A percentile compares a stretch with the other conserved stretches of the same genome.
phyloP scores from a whole-genome alignment of 768 basidiomycete species.

The Roridomyces roridus region DNA sequence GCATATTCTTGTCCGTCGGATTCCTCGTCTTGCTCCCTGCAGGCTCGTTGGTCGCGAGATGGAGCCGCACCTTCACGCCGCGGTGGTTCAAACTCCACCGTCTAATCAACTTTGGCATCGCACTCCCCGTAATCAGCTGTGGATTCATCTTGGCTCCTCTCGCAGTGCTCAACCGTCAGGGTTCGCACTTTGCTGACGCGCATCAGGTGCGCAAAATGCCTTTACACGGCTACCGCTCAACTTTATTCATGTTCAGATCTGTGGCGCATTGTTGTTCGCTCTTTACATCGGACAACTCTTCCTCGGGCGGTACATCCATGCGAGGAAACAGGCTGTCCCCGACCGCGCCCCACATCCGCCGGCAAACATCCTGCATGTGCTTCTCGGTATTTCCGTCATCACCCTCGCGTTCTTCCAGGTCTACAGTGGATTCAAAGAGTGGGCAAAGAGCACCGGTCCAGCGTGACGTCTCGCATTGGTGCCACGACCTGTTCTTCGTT shows the following conservation, averaged over 20 bases:
- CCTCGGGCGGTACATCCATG: slow-evolving; percentile 61
- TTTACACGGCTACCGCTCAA: not conserved
- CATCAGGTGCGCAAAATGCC: slow-evolving; percentile 49
- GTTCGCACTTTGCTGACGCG: slow-evolving; percentile 49
- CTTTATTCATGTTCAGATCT: slow-evolving; percentile 42
- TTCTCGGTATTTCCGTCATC: slow-evolving; percentile 56
- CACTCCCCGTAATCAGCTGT: slow-evolving; percentile 52
- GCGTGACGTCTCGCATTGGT: slow-evolving; percentile 41
- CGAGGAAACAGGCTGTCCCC: slow-evolving; percentile 35
- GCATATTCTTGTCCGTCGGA: slow-evolving; percentile 54
- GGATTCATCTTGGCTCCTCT: slow-evolving; percentile 57
- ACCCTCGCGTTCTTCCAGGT: slow-evolving; percentile 60
- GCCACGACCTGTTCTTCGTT: slow-evolving; percentile 47
- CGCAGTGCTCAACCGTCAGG: slow-evolving; percentile 48
- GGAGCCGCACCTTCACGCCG: slow-evolving; percentile 53
- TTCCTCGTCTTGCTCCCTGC: slow-evolving; percentile 63
- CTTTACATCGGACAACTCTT: slow-evolving; percentile 57
- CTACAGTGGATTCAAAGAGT: slow-evolving; percentile 52
- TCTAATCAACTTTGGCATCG: slow-evolving; percentile 54
- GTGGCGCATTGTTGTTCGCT: slow-evolving; percentile 56
- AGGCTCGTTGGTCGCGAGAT: slow-evolving; percentile 60
- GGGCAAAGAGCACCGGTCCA: slow-evolving; percentile 45
- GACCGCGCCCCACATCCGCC: slow-evolving; percentile 49
- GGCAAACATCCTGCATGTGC: slow-evolving; percentile 62
- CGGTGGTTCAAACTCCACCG: slow-evolving; percentile 66